These are phyloP conservation scores for Rhizoclosmatium globosum DNA, from an alignment of 192 early-diverging fungal species.

Conservation along the genomic window DNA sequence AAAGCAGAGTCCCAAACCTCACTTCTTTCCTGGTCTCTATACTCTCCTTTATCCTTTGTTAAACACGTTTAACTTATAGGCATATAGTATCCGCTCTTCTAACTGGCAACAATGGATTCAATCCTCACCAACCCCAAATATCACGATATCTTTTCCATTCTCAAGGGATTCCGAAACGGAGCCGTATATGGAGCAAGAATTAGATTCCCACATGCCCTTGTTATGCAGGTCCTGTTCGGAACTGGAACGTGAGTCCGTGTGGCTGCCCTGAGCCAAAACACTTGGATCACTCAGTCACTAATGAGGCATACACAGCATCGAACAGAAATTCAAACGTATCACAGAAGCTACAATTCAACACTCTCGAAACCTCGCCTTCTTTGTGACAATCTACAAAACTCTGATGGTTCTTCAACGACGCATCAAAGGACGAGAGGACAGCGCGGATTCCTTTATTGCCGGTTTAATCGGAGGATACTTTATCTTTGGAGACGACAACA, in stretches of 20 bases:
- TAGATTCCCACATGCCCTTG: conserved; percentile 63
- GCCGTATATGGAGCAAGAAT: conserved; percentile 95
- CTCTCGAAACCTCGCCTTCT: conserved; percentile 86
- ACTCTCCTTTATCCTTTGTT: too few relatives aligned
- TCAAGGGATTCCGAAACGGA: conserved; percentile 73
- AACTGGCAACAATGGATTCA: not conserved
- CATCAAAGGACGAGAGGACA: conserved; percentile 77
- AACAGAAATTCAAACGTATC: conserved; percentile 80
- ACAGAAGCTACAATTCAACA: conserved; percentile 89
- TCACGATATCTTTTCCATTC: conserved; percentile 18
- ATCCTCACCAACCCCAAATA: conserved; percentile 9
- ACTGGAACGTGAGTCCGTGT: conserved; percentile 70
- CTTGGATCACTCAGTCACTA: not conserved
- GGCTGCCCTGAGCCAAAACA: not conserved
- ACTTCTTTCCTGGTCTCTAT: too few relatives aligned
- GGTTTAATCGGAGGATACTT: conserved; percentile 91
- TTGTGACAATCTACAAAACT: conserved; percentile 95
- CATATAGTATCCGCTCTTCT: not conserved
- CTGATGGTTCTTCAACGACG: conserved; percentile 80
- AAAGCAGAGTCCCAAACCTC: too few relatives aligned
- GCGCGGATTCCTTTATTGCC: conserved; percentile 86
- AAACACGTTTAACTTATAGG: too few relatives aligned
- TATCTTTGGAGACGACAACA: conserved; percentile 95
- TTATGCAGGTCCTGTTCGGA: conserved; percentile 77
- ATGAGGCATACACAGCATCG: conserved; percentile 57